Evolutionary conservation across 768 basidiomycete genomes (phyloP), one percentile per base, ranked within the genome.

Genomic region (Austroboletus festivus): DNA sequence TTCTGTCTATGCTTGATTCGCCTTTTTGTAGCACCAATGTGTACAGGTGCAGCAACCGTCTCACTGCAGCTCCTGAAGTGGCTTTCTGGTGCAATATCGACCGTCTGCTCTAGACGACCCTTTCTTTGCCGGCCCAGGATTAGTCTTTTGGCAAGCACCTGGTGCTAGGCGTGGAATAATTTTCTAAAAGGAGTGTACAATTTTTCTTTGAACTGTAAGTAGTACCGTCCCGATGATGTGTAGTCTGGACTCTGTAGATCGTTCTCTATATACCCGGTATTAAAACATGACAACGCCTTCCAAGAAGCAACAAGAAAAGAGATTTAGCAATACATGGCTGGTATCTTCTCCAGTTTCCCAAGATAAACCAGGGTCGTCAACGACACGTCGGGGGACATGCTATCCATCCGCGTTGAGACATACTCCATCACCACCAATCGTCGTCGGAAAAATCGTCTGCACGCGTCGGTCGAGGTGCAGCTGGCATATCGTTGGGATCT

Each of bases 51-150:
- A 56, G 62, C 65, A 64, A 38, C 38, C 16, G 26, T 38, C 18
- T 19, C 49, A 63, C 40, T 65, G 62, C 59, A 65, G 59, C 54
- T 59, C 65, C 62, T 67, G 62, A 64, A 64, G 62, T 64, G 62
- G 52, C 21, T 59, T 67, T 59, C 8, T 48, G 61, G 62, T 63
- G 62, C 62, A 48, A 63, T 2, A 63, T 48, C 6, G 12, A 63
- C 3, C 22, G 43, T 53, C 46, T 44, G n/a, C 45, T 30, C 18
- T 18, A 22, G 50, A 41, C 47, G 20, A 38, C 42, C 39, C 45
- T 56, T 38, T 19, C 22, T 44, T 42, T 41, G 47, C 52, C 50
- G 23, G 59, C 44, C 16, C 26, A 13, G 52, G 20, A 12, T 28
- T 48, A 47, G 5, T 5, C 19, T 3, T 35, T n/a, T 38, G 15